Conservation (phyloP, 129 eudicot species). For the Lactuca sativa region DNA sequence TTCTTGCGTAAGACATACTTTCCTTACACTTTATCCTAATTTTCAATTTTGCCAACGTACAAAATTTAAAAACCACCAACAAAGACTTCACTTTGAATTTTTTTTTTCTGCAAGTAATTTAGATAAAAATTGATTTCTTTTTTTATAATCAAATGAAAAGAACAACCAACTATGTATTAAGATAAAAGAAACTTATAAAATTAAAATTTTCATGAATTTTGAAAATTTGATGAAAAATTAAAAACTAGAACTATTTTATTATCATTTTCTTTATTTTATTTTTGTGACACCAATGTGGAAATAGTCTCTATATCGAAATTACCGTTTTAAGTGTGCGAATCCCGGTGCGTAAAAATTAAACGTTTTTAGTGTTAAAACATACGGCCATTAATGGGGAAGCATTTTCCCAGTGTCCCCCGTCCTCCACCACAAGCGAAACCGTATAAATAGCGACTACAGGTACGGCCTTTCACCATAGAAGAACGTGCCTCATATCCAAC, state of each 20-base stretch:
- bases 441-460: conserved; percentile 13
- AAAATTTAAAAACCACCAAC: too few relatives aligned
- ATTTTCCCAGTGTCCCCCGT: background rate
- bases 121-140: background rate
- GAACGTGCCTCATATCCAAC: conserved; percentile 24
- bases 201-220: background rate
- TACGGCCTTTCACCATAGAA: conserved; percentile 14
- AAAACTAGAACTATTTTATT: background rate
- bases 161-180: background rate
- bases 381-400: conserved; percentile 24
- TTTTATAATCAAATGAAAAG: too few relatives aligned
- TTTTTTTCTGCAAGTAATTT: background rate
- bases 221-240: background rate
- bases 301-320: background rate
- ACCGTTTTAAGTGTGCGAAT: background rate
- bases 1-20: too few relatives aligned
- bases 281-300: background rate
- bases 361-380: conserved; percentile 12
- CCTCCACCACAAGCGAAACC: conserved; percentile 31
- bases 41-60: too few relatives aligned
- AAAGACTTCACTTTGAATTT: background rate
- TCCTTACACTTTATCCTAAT: background rate
- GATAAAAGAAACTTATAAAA: background rate
- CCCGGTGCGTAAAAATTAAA: background rate
- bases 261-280: background rate